These are phyloP conservation scores for Dactylonectria estremocensis DNA, from an alignment of 2,329 filamentous ascomycete genomes.

Conservation along the genomic window DNA sequence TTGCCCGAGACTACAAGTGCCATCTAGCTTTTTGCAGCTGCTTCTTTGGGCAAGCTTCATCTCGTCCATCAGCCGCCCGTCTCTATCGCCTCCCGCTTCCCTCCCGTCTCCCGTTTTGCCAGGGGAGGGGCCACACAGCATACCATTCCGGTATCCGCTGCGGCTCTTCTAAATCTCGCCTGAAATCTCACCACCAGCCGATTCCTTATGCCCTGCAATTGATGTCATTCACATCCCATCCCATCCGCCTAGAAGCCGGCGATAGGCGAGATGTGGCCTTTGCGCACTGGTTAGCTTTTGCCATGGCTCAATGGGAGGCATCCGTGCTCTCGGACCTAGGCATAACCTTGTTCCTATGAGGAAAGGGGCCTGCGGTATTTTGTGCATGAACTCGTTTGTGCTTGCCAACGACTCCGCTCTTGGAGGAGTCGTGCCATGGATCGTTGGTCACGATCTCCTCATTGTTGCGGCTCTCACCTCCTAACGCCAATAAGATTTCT, in stretches of 20 bases:
- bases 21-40: conserved; percentile 18
- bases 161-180: conserved; percentile 9
- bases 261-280: not conserved
- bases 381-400: conserved; percentile 36
- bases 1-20: conserved; percentile 27
- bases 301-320: conserved; percentile 18
- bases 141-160: conserved; percentile 22
- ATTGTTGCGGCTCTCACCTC: conserved; percentile 16
- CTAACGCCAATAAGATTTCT: conserved; percentile 36
- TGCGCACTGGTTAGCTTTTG: conserved; percentile 12
- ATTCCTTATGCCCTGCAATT: conserved; percentile 7
- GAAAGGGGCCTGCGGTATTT: conserved; percentile 40
- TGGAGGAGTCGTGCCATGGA: conserved; percentile 30
- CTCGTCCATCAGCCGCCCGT: conserved; percentile 20
- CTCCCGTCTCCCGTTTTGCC: not conserved
- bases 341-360: conserved; percentile 36
- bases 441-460: conserved; percentile 42
- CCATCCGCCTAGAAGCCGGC: not conserved
- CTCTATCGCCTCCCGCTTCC: conserved; percentile 1
- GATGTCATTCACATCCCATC: not conserved
- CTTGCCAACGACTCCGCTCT: conserved; percentile 39
- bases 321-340: conserved; percentile 27
- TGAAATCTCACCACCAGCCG: not conserved
- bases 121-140: conserved; percentile 4
- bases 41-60: conserved; percentile 41